Evolutionary conservation across 192 early-diverging fungal genomes (phyloP).

Genomic region (Allomyces arbusculus): DNA sequence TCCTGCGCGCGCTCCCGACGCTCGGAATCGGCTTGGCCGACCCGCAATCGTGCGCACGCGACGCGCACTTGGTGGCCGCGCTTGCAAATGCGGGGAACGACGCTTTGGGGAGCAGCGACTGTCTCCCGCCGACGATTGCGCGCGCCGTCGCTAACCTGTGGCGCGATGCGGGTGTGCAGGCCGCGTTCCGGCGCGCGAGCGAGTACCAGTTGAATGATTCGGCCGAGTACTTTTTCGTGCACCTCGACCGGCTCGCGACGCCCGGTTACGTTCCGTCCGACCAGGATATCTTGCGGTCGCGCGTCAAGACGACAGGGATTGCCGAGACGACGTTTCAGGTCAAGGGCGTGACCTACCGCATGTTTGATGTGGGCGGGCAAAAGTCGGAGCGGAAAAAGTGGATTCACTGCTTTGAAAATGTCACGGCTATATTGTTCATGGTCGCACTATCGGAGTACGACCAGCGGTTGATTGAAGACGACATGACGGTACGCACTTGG

Average conservation of each 20-base stretch:
- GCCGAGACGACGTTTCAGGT: conserved; percentile 85
- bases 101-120: conserved; percentile 13
- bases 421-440: conserved; percentile 85
- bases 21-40: conserved; percentile 55
- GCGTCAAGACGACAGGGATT: conserved; percentile 93
- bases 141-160: conserved; percentile 65
- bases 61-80: conserved; percentile 46
- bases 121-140: conserved; percentile 56
- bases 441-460: conserved; percentile 92
- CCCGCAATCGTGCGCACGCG: conserved; percentile 37
- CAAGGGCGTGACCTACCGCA: conserved; percentile 71
- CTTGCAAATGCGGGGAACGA: conserved; percentile 75
- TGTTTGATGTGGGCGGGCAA: conserved; percentile 81
- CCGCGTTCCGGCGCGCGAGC: conserved; percentile 54
- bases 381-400: conserved; percentile 96
- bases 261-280: conserved; percentile 70
- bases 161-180: conserved; percentile 64
- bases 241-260: conserved; percentile 60
- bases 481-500: conserved; percentile 48
- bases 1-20: conserved; percentile 78
- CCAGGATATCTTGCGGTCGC: conserved; percentile 88
- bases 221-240: conserved; percentile 57
- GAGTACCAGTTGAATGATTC: conserved; percentile 97
- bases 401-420: conserved; percentile 97
- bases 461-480: conserved; percentile 87